phyloP scores from a whole-genome alignment of 1,284 basidiomycete genomes.

The Rhizoctonia solani region DNA sequence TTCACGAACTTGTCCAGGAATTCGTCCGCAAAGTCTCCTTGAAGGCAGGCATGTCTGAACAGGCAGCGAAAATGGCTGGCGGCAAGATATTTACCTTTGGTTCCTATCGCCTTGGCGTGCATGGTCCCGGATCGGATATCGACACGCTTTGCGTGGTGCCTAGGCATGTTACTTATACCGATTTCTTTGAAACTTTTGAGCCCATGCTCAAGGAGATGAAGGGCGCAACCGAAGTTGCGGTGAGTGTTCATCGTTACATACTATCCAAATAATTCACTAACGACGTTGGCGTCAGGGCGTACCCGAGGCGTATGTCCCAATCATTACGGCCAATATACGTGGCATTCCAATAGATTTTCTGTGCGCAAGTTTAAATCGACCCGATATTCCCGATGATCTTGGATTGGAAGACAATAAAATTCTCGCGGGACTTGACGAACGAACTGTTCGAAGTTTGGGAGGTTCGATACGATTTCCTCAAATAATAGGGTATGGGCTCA shows the following conservation, averaged over 20 bases:
- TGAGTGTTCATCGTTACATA: slow-evolving; percentile 52
- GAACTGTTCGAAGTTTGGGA: slow-evolving; percentile 92
- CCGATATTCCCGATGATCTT: slow-evolving; percentile 88
- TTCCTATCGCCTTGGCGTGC: slow-evolving; percentile 94
- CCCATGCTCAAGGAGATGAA: slow-evolving; percentile 85
- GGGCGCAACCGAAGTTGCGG: slow-evolving; percentile 87
- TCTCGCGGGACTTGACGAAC: slow-evolving; percentile 90
- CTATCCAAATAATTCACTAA: not conserved
- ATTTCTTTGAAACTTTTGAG: slow-evolving; percentile 94
- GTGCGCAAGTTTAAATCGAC: slow-evolving; percentile 84
- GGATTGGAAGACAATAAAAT: slow-evolving; percentile 90
- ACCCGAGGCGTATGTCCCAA: slow-evolving; percentile 93
- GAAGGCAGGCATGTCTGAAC: slow-evolving; percentile 80
- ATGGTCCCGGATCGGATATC: slow-evolving; percentile 95
- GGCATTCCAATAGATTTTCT: slow-evolving; percentile 95
- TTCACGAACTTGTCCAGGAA: slow-evolving; percentile 88
- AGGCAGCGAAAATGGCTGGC: slow-evolving; percentile 83
- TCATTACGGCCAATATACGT: slow-evolving; percentile 90
- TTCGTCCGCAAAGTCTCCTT: slow-evolving; percentile 89
- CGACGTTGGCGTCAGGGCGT: slow-evolving; percentile 67
- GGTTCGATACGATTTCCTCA: slow-evolving; percentile 55
- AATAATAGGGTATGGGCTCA: not conserved
- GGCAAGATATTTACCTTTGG: slow-evolving; percentile 99
- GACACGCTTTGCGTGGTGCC: slow-evolving; percentile 99
- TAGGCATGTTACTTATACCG: slow-evolving; percentile 91